These are phyloP conservation scores for Strigomonas culicis DNA, from an alignment of 208 protist species.

Conservation along the genomic window DNA sequence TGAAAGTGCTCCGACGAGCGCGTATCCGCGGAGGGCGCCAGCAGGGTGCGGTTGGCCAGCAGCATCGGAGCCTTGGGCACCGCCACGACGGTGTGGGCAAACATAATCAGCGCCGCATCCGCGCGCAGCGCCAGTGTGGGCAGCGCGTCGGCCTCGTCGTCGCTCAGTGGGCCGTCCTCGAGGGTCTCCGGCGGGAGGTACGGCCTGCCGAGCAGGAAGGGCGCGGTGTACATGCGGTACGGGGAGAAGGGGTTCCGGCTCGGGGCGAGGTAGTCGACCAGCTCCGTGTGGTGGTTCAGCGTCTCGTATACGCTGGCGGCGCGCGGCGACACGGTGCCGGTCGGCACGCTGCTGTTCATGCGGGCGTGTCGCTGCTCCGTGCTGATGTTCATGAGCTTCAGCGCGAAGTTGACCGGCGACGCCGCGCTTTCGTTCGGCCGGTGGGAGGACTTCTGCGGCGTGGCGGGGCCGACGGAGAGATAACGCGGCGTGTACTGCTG, in stretches of 20 bases:
- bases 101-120: constrained; percentile 29
- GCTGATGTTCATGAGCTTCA: constrained; percentile 19
- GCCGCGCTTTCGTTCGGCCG: constrained; percentile 9
- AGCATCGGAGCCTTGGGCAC: background rate
- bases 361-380: constrained; percentile 3
- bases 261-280: constrained; percentile 46
- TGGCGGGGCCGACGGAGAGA: constrained; percentile 21
- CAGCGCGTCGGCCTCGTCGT: background rate
- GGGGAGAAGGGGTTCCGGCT: constrained; percentile 62
- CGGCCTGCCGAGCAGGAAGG: background rate
- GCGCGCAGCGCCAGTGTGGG: constrained; percentile 20
- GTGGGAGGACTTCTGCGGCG: constrained; percentile 44
- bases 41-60: constrained; percentile 3
- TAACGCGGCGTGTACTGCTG: constrained; percentile 17
- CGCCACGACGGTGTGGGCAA: constrained; percentile 23
- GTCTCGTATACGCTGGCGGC: background rate
- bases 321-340: background rate
- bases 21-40: background rate
- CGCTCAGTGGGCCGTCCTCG: background rate
- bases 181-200: background rate
- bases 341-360: background rate
- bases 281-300: background rate
- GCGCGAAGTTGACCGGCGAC: constrained; percentile 9
- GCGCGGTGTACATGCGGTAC: constrained; percentile 19
- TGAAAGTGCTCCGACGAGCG: background rate